Evolutionary conservation across 129 eudicot genomes (phyloP).

Genomic region (Lonicera japonica): DNA sequence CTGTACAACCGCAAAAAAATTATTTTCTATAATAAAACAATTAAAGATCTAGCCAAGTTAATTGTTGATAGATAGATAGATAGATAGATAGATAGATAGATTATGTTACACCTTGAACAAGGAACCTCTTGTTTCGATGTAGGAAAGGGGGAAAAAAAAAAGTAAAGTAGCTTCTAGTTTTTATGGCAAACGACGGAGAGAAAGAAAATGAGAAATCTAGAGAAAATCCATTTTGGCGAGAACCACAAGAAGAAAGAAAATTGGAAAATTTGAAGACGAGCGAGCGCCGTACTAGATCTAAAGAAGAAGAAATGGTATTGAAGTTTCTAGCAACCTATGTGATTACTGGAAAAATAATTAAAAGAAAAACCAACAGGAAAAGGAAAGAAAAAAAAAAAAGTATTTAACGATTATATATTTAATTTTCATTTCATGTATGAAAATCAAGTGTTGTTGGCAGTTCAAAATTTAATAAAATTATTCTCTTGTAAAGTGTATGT

Average conservation of each 20-base stretch:
- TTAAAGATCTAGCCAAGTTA: conserved; percentile 10
- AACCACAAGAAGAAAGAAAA: too few species aligned
- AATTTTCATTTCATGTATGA: too few species aligned
- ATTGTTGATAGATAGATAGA: too few species aligned
- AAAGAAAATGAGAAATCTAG: not conserved
- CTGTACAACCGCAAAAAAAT: conserved; percentile 26
- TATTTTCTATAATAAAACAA: conserved; percentile 12
- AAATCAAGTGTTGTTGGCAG: too few species aligned
- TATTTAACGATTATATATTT: too few species aligned
- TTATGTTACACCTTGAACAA: not conserved
- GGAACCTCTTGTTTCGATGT: not conserved
- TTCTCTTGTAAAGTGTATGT: too few species aligned
- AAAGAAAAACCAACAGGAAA: not conserved
- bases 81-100: too few species aligned
- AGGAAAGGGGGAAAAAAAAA: not conserved
- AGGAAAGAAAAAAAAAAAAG: too few species aligned
- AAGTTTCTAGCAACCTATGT: not conserved
- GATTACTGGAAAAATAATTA: too few species aligned
- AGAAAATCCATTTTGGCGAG: too few species aligned
- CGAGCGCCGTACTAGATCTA: not conserved
- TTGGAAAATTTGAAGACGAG: not conserved
- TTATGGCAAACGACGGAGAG: not conserved
- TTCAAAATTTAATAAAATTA: too few species aligned
- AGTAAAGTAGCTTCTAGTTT: not conserved
- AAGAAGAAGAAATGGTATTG: not conserved